phyloP scores from a whole-genome alignment of 192 early-diverging fungal genomes.

The Gonapodya prolifera region DNA sequence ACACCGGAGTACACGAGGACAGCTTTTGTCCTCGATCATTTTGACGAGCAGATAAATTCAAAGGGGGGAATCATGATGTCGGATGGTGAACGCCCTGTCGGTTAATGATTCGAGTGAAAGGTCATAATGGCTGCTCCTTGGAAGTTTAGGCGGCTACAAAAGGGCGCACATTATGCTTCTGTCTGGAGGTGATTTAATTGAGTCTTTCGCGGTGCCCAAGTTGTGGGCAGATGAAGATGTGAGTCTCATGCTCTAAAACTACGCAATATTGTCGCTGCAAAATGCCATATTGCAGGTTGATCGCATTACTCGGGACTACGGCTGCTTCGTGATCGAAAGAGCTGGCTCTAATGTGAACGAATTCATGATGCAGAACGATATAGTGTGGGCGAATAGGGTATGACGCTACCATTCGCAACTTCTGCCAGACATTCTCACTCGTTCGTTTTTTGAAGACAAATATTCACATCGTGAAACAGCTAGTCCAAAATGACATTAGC shows the following conservation, averaged over 20 bases:
- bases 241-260: conserved; percentile 21
- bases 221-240: conserved; percentile 83
- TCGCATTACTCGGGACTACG: conserved; percentile 79
- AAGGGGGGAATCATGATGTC: not conserved
- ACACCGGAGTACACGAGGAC: conserved; percentile 73
- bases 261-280: not conserved
- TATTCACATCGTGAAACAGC: conserved; percentile 86
- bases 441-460: conserved; percentile 43
- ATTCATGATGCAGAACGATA: conserved; percentile 81
- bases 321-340: conserved; percentile 90
- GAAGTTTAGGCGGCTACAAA: not conserved
- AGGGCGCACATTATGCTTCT: conserved; percentile 60
- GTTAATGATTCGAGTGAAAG: not conserved
- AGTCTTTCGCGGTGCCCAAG: conserved; percentile 82
- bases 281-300: conserved; percentile 45
- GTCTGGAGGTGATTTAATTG: conserved; percentile 92
- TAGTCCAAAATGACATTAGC: conserved; percentile 95
- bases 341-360: conserved; percentile 88
- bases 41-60: conserved; percentile 73
- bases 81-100: not conserved
- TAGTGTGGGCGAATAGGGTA: conserved; percentile 76
- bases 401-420: not conserved
- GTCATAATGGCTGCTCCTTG: not conserved
- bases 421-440: conserved; percentile 7
- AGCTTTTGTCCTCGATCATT: conserved; percentile 86